Evolutionary conservation across 257 asterid genomes (phyloP).

Genomic region (Scutellaria baicalensis): DNA sequence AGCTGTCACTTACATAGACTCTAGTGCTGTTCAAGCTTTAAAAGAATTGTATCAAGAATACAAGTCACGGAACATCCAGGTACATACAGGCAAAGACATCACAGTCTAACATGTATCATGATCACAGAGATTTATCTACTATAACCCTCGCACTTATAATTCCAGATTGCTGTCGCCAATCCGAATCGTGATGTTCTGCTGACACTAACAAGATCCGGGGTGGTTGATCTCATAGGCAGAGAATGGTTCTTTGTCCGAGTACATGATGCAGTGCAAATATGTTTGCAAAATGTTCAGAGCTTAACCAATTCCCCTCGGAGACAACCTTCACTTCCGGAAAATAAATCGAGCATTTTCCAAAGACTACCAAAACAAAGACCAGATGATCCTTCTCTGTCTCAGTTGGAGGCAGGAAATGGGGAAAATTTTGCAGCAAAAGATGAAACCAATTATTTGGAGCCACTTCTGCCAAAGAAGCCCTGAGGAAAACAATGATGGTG

Average conservation of each 20-base stretch:
- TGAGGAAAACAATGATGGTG: conserved; percentile 18
- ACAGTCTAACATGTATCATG: background rate
- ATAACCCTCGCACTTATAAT: background rate
- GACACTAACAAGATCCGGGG: conserved; percentile 63
- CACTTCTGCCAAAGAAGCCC: conserved; percentile 48
- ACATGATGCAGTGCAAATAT: conserved; percentile 92
- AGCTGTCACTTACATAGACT: conserved; percentile 91
- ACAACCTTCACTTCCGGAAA: conserved; percentile 29
- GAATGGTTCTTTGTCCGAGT: conserved; percentile 93
- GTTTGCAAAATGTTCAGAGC: conserved; percentile 66
- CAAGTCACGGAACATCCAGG: conserved; percentile 87
- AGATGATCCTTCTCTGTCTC: conserved; percentile 41
- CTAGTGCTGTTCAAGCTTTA: conserved; percentile 92
- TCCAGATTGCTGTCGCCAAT: conserved; percentile 86
- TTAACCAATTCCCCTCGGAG: conserved; percentile 33
- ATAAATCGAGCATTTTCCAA: conserved; percentile 37
- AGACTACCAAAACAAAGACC: conserved; percentile 42
- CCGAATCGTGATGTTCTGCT: conserved; percentile 76
- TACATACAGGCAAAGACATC: conserved; percentile 20
- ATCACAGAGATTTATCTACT: background rate
- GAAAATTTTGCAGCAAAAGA: conserved; percentile 18
- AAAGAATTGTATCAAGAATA: conserved; percentile 85
- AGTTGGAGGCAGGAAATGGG: conserved; percentile 55
- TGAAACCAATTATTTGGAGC: conserved; percentile 48
- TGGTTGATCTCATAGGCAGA: conserved; percentile 72